A percentile compares a stretch with the other conserved stretches of the same genome.
Evolutionary conservation across 176 grass and related monocot genomes (phyloP).

Genomic region (Oryza glaberrima): DNA sequence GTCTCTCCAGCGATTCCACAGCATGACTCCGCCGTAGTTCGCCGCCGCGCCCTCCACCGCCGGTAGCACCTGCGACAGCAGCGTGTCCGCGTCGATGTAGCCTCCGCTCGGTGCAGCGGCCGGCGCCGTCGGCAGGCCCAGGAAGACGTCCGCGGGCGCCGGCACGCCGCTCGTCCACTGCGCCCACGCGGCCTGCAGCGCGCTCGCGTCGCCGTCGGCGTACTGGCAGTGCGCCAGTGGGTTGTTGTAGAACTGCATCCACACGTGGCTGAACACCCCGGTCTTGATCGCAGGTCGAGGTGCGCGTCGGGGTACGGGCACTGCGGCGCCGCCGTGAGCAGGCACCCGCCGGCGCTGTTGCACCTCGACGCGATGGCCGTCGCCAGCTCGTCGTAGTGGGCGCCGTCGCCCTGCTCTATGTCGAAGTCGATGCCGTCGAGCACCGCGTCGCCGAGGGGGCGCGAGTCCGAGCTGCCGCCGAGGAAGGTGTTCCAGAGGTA

Average conservation of each 20-base stretch:
- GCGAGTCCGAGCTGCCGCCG: slow-evolving; percentile 6
- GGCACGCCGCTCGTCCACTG: slow-evolving; percentile 35
- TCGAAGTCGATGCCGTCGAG: slow-evolving; percentile 58
- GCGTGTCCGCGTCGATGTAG: neutral
- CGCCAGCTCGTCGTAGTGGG: neutral
- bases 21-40: slow-evolving; percentile 47
- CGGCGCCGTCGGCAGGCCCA: neutral
- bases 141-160: neutral
- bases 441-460: slow-evolving; percentile 45
- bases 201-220: neutral
- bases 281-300: neutral
- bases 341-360: neutral
- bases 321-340: slow-evolving; percentile 51
- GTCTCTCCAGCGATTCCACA: slow-evolving; percentile 18
- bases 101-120: neutral
- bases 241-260: slow-evolving; percentile 75
- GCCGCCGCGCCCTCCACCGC: neutral
- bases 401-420: slow-evolving; percentile 26
- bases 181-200: slow-evolving; percentile 24
- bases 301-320: slow-evolving; percentile 55
- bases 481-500: slow-evolving; percentile 54
- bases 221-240: neutral
- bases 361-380: neutral
- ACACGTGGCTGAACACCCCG: slow-evolving; percentile 35
- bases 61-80: neutral